Evolutionary conservation across 2,329 filamentous ascomycete species (phyloP), one percentile per base, ranked within the genome.

Genomic region (Fusarium sp.): DNA sequence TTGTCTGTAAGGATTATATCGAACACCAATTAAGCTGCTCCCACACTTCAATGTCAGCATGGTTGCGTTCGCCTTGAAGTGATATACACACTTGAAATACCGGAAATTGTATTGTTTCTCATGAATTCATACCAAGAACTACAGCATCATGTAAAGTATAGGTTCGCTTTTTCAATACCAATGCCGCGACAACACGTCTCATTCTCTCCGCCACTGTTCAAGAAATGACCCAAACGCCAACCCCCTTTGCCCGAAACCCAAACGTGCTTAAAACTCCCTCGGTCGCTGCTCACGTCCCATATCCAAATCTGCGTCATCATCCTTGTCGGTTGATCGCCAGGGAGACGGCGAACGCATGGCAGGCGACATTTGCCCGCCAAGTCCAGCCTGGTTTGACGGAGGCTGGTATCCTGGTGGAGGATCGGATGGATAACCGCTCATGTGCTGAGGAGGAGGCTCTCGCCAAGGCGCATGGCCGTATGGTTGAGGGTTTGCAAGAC

Each of bases 341-440:
- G 77, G 72, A 6, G 74, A 76, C 4, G 77, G 71, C 4, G 74
- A 71, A 15, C 56, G 56, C 24, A 60, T 33, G n/a, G 62, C 62
- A 24, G 78, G 70, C 19, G 74, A 74, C 11, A 75, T 60, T 15
- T 72, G 35, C 8, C 35, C 60, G 28, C 75, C 71, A 46, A 78
- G 67, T 11, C 73, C 73, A 46, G 75, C 72, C 39, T 76, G 73
- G 54, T 74, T 74, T n/a, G 77, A 74, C 7, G 76, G 72, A 19
- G 76, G 61, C 24, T 78, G 75, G 43, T 79, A 79, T 37, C 76
- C 75, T n/a, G 77, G 77, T 1, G 76, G 77, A 14, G 76, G 67
- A 9, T 75, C 74, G 26, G 73, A 66, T n/a, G 71, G 65, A 30
- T 75, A 71, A 17, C 40, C 60, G 24, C 7, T 24, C 15, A 56